A percentile compares a stretch with the other conserved stretches of the same genome.
These are phyloP conservation scores for Silene coronaria DNA, from an alignment of 179 eudicot species.

Conservation along the genomic window DNA sequence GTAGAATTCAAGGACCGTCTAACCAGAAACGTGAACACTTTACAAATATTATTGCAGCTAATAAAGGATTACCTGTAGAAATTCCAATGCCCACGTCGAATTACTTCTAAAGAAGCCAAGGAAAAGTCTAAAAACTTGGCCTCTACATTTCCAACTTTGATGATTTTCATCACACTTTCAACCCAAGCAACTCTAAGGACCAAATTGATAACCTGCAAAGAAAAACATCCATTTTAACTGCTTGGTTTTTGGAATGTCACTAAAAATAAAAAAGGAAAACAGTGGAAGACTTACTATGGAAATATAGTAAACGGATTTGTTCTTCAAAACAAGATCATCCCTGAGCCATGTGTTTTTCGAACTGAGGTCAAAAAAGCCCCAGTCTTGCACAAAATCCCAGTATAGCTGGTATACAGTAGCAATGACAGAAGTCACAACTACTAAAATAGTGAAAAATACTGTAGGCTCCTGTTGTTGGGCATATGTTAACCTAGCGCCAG, in stretches of 20 bases:
- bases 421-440: slow-evolving; percentile 54
- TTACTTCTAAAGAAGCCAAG: slow-evolving; percentile 86
- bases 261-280: background rate
- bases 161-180: slow-evolving; percentile 60
- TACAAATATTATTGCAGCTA: background rate
- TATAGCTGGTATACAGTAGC: slow-evolving; percentile 88
- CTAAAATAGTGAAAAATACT: slow-evolving; percentile 47
- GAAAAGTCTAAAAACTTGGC: slow-evolving; percentile 64
- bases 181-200: slow-evolving; percentile 83
- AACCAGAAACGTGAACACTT: background rate
- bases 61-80: slow-evolving; percentile 60
- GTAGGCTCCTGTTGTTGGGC: slow-evolving; percentile 41
- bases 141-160: slow-evolving; percentile 46
- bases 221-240: background rate
- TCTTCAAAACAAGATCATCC: slow-evolving; percentile 68
- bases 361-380: slow-evolving; percentile 67
- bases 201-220: slow-evolving; percentile 62
- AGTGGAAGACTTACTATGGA: slow-evolving; percentile 45
- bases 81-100: slow-evolving; percentile 99
- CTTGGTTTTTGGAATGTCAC: background rate
- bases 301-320: slow-evolving; percentile 62
- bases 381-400: slow-evolving; percentile 95
- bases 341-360: slow-evolving; percentile 75
- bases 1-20: background rate
- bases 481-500: slow-evolving; percentile 77